These are phyloP conservation scores for Starmerella cellae DNA, from an alignment of 805 yeast species.

Conservation along the genomic window DNA sequence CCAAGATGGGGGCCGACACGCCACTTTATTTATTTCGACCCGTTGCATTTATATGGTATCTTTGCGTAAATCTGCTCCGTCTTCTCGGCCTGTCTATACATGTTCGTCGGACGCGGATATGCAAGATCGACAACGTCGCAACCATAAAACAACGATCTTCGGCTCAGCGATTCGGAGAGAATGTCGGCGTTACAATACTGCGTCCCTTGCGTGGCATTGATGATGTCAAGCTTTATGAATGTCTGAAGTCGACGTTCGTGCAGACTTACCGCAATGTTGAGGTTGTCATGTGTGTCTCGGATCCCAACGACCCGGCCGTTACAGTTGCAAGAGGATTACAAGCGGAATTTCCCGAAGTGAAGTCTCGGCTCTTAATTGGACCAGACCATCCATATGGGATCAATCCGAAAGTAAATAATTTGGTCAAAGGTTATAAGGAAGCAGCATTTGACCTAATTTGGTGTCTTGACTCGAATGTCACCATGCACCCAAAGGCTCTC, in stretches of 20 bases:
- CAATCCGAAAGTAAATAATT: slow-evolving; percentile 77
- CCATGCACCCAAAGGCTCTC: slow-evolving; percentile 56
- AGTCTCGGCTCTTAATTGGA: slow-evolving; percentile 47
- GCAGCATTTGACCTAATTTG: slow-evolving; percentile 67
- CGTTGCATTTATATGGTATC: slow-evolving; percentile 13
- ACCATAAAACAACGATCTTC: no score
- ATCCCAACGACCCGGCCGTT: slow-evolving; percentile 48
- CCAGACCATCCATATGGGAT: slow-evolving; percentile 45
- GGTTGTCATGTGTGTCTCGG: slow-evolving; percentile 64
- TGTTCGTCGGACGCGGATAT: not conserved
- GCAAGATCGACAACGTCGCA: not conserved
- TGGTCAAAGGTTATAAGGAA: slow-evolving; percentile 60
- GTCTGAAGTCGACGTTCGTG: slow-evolving; percentile 52
- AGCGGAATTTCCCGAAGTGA: slow-evolving; percentile 40
- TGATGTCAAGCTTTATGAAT: slow-evolving; percentile 60
- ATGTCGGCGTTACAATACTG: slow-evolving; percentile 55
- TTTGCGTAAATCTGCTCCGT: slow-evolving; percentile 7
- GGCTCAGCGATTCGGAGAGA: not conserved
- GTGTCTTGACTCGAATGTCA: slow-evolving; percentile 78
- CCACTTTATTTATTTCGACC: no score
- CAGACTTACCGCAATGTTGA: slow-evolving; percentile 64
- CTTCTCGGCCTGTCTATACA: slow-evolving; percentile 8
- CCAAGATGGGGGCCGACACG: no score
- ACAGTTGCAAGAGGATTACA: slow-evolving; percentile 42
- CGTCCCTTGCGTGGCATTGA: slow-evolving; percentile 68